A percentile compares a stretch with the other conserved stretches of the same genome.
Conservation (phyloP, 2,329 filamentous ascomycete genomes). For the Escovopsis sp. region DNA sequence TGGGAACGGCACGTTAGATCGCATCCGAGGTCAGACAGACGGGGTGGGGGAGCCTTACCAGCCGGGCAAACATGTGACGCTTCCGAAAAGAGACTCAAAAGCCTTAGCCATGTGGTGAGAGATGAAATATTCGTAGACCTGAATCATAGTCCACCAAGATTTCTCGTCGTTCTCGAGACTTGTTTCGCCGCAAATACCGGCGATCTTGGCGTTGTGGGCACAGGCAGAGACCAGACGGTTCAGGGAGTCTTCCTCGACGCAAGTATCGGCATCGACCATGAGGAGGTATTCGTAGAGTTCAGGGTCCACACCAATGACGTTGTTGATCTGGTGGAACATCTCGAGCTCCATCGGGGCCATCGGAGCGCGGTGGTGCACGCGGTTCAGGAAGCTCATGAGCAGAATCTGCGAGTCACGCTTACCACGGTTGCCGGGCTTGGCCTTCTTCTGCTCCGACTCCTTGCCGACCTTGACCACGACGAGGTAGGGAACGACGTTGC, state of each 20-base stretch:
- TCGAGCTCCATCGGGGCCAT: conserved; percentile 96
- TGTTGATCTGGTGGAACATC: conserved; percentile 99
- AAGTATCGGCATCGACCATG: conserved; percentile 97
- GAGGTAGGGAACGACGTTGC: conserved; percentile 91
- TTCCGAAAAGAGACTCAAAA: conserved; percentile 94
- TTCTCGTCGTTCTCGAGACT: conserved; percentile 89
- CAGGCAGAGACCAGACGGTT: conserved; percentile 88
- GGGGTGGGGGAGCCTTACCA: conserved; percentile 51
- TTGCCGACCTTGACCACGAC: conserved; percentile 96
- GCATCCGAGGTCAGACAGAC: neutral
- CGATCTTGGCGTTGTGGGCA: conserved; percentile 88
- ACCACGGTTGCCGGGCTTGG: conserved; percentile 93
- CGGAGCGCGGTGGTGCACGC: conserved; percentile 81
- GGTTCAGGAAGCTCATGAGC: conserved; percentile 94
- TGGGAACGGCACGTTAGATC: conserved; percentile 22
- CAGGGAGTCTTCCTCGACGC: conserved; percentile 78
- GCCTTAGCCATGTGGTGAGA: conserved; percentile 94
- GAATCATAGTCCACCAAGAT: conserved; percentile 99
- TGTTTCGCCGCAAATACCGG: conserved; percentile 94
- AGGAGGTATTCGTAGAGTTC: conserved; percentile 94
- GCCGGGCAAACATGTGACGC: conserved; percentile 95
- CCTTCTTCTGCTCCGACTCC: conserved; percentile 78
- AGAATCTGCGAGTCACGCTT: conserved; percentile 97
- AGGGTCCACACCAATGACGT: conserved; percentile 94
- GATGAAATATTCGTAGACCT: conserved; percentile 99